These are phyloP conservation scores for Rhodotorula sp. DNA, from an alignment of 1,284 basidiomycete species.

Conservation along the genomic window DNA sequence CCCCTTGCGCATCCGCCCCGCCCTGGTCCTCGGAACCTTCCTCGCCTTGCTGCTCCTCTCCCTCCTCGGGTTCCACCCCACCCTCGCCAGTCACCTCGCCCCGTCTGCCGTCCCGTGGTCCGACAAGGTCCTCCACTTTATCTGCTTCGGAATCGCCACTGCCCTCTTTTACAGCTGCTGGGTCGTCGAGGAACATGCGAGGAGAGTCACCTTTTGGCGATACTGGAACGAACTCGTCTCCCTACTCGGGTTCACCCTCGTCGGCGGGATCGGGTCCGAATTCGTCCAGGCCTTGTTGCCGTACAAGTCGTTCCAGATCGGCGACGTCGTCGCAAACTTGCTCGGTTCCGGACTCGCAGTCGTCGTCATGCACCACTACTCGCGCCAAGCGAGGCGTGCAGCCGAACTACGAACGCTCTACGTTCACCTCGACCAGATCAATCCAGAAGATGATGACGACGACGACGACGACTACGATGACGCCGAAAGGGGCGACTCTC, in stretches of 20 bases:
- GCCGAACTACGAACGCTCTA: constrained; percentile 23
- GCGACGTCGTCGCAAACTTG: constrained; percentile 78
- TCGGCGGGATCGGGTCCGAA: constrained; percentile 73
- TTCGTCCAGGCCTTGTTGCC: constrained; percentile 77
- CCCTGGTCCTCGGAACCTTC: constrained; percentile 22
- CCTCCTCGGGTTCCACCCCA: constrained; percentile 42
- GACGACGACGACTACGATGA: neutral
- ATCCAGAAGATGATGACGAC: constrained; percentile 1
- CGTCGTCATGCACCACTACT: constrained; percentile 52
- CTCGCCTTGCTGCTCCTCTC: constrained; percentile 32
- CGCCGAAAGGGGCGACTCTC: neutral
- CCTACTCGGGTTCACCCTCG: constrained; percentile 67
- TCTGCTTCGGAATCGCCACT: constrained; percentile 74
- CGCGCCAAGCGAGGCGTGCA: constrained; percentile 8
- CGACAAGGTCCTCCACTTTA: constrained; percentile 79
- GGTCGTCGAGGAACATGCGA: constrained; percentile 74
- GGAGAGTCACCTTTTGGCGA: constrained; percentile 76
- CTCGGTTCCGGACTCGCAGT: constrained; percentile 71
- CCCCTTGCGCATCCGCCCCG: constrained; percentile 13
- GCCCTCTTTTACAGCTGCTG: constrained; percentile 81
- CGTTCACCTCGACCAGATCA: constrained; percentile 12
- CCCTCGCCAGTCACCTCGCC: constrained; percentile 30
- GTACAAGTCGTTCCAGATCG: constrained; percentile 74
- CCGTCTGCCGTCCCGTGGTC: constrained; percentile 61
- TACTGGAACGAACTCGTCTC: constrained; percentile 68